Conservation (phyloP, 2,329 filamentous ascomycete species). For the Ceratocystis smalleyi region DNA sequence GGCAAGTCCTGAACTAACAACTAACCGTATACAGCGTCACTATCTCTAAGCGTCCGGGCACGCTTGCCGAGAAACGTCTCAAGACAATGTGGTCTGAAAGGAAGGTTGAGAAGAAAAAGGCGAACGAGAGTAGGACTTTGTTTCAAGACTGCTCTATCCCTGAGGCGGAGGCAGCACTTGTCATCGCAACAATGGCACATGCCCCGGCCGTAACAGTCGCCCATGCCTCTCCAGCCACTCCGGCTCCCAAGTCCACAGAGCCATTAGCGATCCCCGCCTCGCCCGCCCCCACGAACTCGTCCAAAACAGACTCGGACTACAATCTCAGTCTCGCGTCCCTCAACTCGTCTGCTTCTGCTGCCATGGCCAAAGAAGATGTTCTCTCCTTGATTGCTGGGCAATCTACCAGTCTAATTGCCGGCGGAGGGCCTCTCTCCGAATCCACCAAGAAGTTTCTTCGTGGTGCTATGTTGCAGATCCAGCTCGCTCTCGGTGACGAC, state of each 20-base stretch:
- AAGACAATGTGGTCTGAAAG: neutral
- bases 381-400: slow-evolving; percentile 35
- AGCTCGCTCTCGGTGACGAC: slow-evolving; percentile 11
- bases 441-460: slow-evolving; percentile 33
- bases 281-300: slow-evolving; percentile 10
- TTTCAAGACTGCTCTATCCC: neutral
- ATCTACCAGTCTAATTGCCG: slow-evolving; percentile 30
- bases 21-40: neutral
- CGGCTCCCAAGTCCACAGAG: neutral
- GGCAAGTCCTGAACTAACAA: neutral
- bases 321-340: neutral
- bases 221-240: neutral
- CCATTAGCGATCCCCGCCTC: slow-evolving; percentile 9
- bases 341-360: neutral
- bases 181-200: neutral
- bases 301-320: slow-evolving; percentile 13
- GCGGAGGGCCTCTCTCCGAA: slow-evolving; percentile 25
- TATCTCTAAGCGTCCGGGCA: slow-evolving; percentile 5
- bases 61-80: slow-evolving; percentile 6
- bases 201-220: neutral
- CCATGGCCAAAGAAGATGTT: slow-evolving; percentile 22
- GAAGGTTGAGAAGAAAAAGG: neutral
- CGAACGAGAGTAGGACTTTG: neutral
- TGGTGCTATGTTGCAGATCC: slow-evolving; percentile 20
- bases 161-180: slow-evolving; percentile 11